Conservation (phyloP, 805 yeast species). For the Candida quercuum region DNA sequence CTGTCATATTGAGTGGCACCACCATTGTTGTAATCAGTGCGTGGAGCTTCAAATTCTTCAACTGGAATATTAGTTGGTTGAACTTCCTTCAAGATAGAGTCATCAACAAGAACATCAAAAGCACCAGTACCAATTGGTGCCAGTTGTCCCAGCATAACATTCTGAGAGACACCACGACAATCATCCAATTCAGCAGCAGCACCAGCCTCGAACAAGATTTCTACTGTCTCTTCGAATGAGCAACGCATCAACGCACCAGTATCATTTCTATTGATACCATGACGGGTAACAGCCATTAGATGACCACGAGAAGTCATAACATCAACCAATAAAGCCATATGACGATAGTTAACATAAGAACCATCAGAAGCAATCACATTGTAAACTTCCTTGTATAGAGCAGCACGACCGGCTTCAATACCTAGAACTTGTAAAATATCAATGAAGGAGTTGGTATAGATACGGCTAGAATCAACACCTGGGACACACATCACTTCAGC, state of each 20-base stretch:
- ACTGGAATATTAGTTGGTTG: constrained; percentile 32
- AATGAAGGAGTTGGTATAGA: constrained; percentile 94
- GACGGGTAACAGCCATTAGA: constrained; percentile 98
- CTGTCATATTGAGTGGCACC: constrained; percentile 83
- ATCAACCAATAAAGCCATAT: constrained; percentile 95
- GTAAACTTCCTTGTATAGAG: constrained; percentile 87
- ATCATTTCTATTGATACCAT: constrained; percentile 97
- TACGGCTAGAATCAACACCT: constrained; percentile 87
- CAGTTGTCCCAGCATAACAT: constrained; percentile 95
- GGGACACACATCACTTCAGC: constrained; percentile 93
- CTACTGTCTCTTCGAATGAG: constrained; percentile 98
- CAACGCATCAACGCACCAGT: constrained; percentile 99
- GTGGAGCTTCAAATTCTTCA: constrained; percentile 32
- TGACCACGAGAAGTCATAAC: constrained; percentile 99
- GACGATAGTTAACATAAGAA: constrained; percentile 98
- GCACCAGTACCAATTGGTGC: constrained; percentile 99
- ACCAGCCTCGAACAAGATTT: constrained; percentile 95
- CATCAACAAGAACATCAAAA: constrained; percentile 93
- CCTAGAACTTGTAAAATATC: constrained; percentile 93
- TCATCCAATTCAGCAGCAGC: constrained; percentile 97
- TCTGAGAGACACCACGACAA: constrained; percentile 97
- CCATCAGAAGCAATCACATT: constrained; percentile 99
- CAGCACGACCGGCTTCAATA: constrained; percentile 96
- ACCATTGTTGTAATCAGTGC: constrained; percentile 42
- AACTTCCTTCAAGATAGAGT: constrained; percentile 61